A percentile compares a stretch with the other conserved stretches of the same genome.
Evolutionary conservation across 768 basidiomycete species (phyloP).

Genomic region (Naganishia vaughanmartiniae): DNA sequence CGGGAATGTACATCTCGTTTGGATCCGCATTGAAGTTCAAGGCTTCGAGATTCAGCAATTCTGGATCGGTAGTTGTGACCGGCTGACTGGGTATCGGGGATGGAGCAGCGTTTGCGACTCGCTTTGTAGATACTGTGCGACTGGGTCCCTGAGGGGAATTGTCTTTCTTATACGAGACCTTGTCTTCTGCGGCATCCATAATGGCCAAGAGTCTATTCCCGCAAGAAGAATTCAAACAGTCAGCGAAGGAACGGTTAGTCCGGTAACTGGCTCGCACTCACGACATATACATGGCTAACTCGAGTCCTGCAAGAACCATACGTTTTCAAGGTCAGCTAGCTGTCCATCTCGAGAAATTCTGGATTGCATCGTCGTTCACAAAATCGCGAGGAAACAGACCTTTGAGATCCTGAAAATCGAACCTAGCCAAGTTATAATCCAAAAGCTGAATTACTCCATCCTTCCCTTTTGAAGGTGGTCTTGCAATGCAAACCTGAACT

Average conservation of each 20-base stretch:
- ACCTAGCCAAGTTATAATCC: conserved; percentile 50
- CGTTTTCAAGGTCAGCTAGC: not conserved
- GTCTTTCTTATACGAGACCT: conserved; percentile 23
- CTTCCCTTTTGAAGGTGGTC: conserved; percentile 38
- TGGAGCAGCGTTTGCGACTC: not conserved
- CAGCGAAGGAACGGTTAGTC: not conserved
- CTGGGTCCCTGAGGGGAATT: not conserved
- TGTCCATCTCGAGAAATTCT: conserved; percentile 26
- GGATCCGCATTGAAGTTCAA: conserved; percentile 34
- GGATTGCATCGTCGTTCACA: conserved; percentile 9
- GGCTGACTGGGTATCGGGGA: not conserved
- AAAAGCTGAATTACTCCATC: conserved; percentile 47
- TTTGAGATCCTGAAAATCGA: conserved; percentile 48
- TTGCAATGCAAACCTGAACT: conserved; percentile 49
- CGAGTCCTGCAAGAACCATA: conserved; percentile 19
- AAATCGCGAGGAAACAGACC: conserved; percentile 26
- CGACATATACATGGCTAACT: conserved; percentile 31
- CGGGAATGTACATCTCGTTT: conserved; percentile 47
- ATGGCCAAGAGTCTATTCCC: conserved; percentile 31
- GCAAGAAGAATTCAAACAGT: not conserved
- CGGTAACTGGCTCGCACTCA: not conserved
- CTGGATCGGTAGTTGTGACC: conserved; percentile 7
- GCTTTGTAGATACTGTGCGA: conserved; percentile 11
- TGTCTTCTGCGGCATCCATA: conserved; percentile 42
- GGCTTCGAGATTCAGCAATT: conserved; percentile 10